phyloP scores from a whole-genome alignment of 768 basidiomycete species.

The Suillus discolor region DNA sequence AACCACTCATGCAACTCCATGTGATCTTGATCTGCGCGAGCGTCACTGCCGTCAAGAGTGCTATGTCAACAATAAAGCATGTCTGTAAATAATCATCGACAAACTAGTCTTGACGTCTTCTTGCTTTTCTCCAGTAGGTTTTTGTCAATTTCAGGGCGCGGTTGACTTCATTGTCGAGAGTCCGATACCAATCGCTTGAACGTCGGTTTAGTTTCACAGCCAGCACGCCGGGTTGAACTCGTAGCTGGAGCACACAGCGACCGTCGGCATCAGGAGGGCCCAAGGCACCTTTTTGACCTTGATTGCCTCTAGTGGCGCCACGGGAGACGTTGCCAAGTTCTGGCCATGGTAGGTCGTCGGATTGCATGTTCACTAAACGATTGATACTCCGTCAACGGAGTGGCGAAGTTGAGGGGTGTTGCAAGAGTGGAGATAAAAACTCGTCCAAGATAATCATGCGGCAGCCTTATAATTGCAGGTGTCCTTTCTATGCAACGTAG shows the following conservation, averaged over 20 bases:
- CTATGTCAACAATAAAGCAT: slow-evolving; percentile 14
- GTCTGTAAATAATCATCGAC: slow-evolving; percentile 14
- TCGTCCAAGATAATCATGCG: slow-evolving; percentile 37
- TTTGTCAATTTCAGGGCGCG: slow-evolving; percentile 82
- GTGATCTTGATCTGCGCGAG: slow-evolving; percentile 83
- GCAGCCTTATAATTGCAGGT: slow-evolving; percentile 38
- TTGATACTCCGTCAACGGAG: slow-evolving; percentile 3
- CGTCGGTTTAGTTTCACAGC: slow-evolving; percentile 74
- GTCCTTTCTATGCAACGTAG: slow-evolving; percentile 29
- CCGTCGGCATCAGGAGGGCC: slow-evolving; percentile 73
- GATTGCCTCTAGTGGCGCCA: slow-evolving; percentile 82
- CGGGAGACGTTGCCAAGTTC: slow-evolving; percentile 85
- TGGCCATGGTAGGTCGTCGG: slow-evolving; percentile 85
- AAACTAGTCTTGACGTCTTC: slow-evolving; percentile 73
- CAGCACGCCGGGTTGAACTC: slow-evolving; percentile 83
- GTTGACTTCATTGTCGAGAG: slow-evolving; percentile 76
- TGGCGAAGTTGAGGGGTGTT: slow-evolving; percentile 24
- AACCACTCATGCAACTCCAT: slow-evolving; percentile 90
- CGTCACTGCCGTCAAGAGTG: slow-evolving; percentile 42
- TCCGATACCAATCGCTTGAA: slow-evolving; percentile 82
- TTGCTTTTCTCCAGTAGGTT: slow-evolving; percentile 84
- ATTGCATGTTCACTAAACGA: slow-evolving; percentile 35
- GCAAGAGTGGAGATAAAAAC: slow-evolving; percentile 40
- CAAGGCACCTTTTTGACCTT: slow-evolving; percentile 82
- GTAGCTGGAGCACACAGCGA: slow-evolving; percentile 75